Conservation (phyloP, 176 grass and related monocot genomes). For the Ensete ventricosum region DNA sequence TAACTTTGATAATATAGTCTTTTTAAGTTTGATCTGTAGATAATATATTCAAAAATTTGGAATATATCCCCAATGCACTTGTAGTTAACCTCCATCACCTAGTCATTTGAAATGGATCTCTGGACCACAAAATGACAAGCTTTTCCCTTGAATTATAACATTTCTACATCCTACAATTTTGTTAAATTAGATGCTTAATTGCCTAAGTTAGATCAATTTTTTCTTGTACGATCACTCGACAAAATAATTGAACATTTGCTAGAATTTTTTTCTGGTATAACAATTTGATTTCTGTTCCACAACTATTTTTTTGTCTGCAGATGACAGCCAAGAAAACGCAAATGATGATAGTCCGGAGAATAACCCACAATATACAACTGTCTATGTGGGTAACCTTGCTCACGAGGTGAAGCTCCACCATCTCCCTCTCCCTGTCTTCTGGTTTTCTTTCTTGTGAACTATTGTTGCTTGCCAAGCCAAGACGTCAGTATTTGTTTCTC, state of each 20-base stretch:
- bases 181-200: no score
- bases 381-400: conserved; percentile 93
- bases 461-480: neutral
- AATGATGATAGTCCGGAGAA: conserved; percentile 81
- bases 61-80: no score
- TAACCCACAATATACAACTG: conserved; percentile 81
- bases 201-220: neutral
- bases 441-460: neutral
- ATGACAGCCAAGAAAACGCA: conserved; percentile 45
- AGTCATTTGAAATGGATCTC: no score
- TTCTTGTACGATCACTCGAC: no score
- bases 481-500: neutral
- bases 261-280: neutral
- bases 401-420: conserved; percentile 38
- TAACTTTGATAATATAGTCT: no score
- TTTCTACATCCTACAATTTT: no score
- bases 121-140: no score
- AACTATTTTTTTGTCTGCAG: conserved; percentile 26
- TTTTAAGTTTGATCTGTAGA: no score
- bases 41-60: no score
- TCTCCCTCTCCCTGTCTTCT: neutral
- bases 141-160: no score
- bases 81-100: no score
- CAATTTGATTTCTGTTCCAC: neutral
- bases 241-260: no score